Evolutionary conservation across 2,329 filamentous ascomycete species (phyloP).

Genomic region (Escovopsis sp.): DNA sequence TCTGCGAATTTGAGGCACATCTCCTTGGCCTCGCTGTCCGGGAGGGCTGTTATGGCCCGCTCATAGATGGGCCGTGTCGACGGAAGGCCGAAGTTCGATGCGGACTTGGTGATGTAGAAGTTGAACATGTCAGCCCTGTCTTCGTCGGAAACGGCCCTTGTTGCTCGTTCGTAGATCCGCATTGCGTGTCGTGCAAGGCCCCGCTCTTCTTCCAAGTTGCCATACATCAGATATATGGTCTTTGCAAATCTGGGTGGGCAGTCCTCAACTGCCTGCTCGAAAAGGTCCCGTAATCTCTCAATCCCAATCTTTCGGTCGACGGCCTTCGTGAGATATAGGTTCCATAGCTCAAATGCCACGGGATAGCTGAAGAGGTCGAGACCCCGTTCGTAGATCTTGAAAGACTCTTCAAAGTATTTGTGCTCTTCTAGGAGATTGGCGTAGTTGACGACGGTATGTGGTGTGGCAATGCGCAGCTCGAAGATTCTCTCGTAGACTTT

Average conservation of each 20-base stretch:
- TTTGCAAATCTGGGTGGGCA: constrained; percentile 95
- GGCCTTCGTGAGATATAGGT: constrained; percentile 91
- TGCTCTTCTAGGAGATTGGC: constrained; percentile 90
- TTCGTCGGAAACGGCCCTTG: constrained; percentile 84
- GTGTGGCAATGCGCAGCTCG: constrained; percentile 92
- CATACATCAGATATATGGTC: constrained; percentile 94
- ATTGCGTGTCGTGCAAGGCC: constrained; percentile 92
- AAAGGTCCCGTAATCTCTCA: constrained; percentile 83
- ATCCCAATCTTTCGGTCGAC: constrained; percentile 94
- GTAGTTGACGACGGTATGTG: constrained; percentile 97
- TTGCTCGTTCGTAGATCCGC: constrained; percentile 97
- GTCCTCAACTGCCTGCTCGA: constrained; percentile 91
- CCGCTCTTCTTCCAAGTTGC: constrained; percentile 88
- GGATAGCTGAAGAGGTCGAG: constrained; percentile 98
- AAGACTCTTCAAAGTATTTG: constrained; percentile 91
- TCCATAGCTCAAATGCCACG: constrained; percentile 97
- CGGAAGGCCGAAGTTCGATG: constrained; percentile 91
- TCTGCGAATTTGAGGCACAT: constrained; percentile 99
- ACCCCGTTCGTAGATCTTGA: constrained; percentile 93
- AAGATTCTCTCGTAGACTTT: constrained; percentile 97
- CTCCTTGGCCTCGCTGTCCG: constrained; percentile 81
- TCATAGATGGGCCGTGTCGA: constrained; percentile 95
- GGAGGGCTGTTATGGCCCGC: constrained; percentile 82
- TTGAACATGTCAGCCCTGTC: constrained; percentile 97
- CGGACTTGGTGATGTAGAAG: constrained; percentile 98